Evolutionary conservation across 2,329 filamentous ascomycete genomes (phyloP).

Genomic region (Penicillium brevicompactum): DNA sequence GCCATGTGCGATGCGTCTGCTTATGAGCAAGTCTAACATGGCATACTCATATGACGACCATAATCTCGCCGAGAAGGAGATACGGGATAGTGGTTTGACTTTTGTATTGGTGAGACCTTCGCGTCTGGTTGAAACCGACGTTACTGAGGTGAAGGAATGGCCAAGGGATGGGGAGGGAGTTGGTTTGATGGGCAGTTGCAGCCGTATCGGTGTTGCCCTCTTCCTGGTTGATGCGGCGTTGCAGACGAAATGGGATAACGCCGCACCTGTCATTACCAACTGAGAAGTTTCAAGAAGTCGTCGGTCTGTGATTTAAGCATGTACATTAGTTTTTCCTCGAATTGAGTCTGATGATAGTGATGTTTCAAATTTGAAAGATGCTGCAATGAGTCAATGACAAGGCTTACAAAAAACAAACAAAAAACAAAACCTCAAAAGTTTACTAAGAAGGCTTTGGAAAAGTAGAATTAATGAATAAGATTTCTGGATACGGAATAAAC

Average conservation of each 20-base stretch:
- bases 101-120: slow-evolving; percentile 52
- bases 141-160: slow-evolving; percentile 41
- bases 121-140: slow-evolving; percentile 46
- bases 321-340: no score
- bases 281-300: slow-evolving; percentile 15
- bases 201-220: slow-evolving; percentile 46
- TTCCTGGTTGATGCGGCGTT: slow-evolving; percentile 52
- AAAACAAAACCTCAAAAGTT: no score
- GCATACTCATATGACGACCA: slow-evolving; percentile 52
- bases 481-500: no score
- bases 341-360: no score
- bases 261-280: slow-evolving; percentile 52
- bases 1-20: slow-evolving; percentile 43
- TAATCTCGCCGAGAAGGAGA: slow-evolving; percentile 47
- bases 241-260: slow-evolving; percentile 45
- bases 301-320: no score
- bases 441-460: no score
- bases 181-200: slow-evolving; percentile 42
- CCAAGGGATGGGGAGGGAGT: slow-evolving; percentile 48
- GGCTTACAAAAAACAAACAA: no score
- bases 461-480: no score
- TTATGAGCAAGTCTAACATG: slow-evolving; percentile 55
- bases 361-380: no score
- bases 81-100: slow-evolving; percentile 38
- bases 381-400: no score